Base-by-base conservation (phyloP, 225 moss, liverwort and hornwort genomes). In the Climacium dendroides region DNA sequence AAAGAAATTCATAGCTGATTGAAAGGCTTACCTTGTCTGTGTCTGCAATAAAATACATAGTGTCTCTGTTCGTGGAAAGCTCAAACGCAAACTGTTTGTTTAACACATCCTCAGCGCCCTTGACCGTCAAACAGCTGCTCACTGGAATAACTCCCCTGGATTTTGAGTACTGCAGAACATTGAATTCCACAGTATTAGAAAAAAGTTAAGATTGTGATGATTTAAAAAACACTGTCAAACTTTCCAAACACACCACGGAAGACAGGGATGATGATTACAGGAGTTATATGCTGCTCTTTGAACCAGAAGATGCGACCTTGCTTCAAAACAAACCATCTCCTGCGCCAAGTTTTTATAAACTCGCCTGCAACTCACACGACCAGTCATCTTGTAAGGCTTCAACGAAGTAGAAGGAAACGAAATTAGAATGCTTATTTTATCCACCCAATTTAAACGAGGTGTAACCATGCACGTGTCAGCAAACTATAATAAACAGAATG, bases 251-350 rank as follows among this genome's bases (percentile, higher is more conserved):
- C 23, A 54, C 19, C 57, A 87, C 23, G 65, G n/a, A 43, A 79
- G 45, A 55, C 39, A 19, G 63, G 35, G 28, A 30, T 63, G 81
- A 82, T 23, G 7, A 54, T 89, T 93, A 93, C 92, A 86, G 91
- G 85, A 29, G 91, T 90, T 76, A 95, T 74, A 29, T 93, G 88
- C 78, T 90, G 93, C 63, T 98, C 97, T 89, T 97, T 98, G 91
- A 98, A 98, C 97, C 96, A 98, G 89, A 98, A 98, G 88, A 98
- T 96, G 88, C 91, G 92, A 30, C 96, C 98, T 91, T 97, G 92
- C 93, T 98, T 98, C 93, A 98, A 89, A 61, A 97, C 98, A 88
- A 98, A 97, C 96, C 96, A 98, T 78, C 97, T 94, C 85, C 95
- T 93, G 58, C 96, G 93, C 98, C 97, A 97, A 43, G 96, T 96